Evolutionary conservation across 805 yeast species (phyloP).

Genomic region (Hanseniaspora clermontiae): DNA sequence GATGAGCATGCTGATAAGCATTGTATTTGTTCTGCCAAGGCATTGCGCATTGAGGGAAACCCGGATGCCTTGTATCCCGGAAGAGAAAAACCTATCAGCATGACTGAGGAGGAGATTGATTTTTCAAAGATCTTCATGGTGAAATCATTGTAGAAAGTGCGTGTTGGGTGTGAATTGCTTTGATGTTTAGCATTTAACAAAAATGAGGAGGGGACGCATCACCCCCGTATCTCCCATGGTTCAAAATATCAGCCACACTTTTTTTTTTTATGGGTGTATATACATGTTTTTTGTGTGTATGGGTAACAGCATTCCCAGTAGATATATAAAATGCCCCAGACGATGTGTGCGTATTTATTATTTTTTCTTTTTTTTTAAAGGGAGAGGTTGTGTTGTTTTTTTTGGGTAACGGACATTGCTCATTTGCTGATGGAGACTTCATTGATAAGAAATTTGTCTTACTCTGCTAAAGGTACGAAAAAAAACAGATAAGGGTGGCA

Average conservation of each 20-base stretch:
- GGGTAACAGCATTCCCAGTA: neutral
- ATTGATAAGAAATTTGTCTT: neutral
- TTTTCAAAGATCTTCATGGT: neutral
- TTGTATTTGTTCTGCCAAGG: neutral
- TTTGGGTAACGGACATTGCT: neutral
- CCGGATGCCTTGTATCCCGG: neutral
- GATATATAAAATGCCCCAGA: too few species aligned
- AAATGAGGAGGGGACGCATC: too few species aligned
- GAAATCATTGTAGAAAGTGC: neutral
- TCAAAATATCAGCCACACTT: too few species aligned
- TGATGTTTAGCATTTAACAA: too few species aligned
- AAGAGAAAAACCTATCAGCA: neutral
- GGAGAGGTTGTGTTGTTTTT: too few species aligned
- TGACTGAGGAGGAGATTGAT: constrained; percentile 1
- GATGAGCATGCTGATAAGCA: neutral
- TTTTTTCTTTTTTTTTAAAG: too few species aligned
- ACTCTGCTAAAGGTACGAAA: too few species aligned
- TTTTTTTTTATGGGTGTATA: too few species aligned
- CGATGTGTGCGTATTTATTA: neutral
- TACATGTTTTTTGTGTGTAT: neutral
- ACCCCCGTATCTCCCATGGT: too few species aligned
- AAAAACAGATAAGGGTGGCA: neutral
- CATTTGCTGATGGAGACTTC: too few species aligned
- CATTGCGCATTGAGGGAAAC: neutral
- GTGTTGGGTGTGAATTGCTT: too few species aligned